Percentiles rank a stretch among this genome's conserved stretches.
phyloP scores from a whole-genome alignment of 202 grass and related monocot genomes.

The Musa balbisiana region DNA sequence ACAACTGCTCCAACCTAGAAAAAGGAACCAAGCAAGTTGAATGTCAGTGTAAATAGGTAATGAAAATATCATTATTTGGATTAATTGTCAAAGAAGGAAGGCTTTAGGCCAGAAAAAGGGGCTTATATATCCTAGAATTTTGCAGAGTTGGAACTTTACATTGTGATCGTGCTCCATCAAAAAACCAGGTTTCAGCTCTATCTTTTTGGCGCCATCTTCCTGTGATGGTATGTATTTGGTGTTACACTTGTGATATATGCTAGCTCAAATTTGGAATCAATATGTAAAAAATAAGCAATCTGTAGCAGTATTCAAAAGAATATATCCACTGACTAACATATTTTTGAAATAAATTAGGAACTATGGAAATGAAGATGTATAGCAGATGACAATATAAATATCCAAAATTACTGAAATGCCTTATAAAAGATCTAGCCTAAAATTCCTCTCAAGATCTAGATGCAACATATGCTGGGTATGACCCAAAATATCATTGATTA shows the following conservation, averaged over 20 bases:
- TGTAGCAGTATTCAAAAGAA: conserved; percentile 1
- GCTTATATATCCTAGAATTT: not conserved
- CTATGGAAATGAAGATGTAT: not conserved
- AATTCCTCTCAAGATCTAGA: not conserved
- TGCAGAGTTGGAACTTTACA: conserved; percentile 29
- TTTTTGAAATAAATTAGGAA: not conserved
- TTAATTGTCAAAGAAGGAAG: not conserved
- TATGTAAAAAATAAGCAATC: conserved; percentile 1
- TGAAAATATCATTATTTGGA: not conserved
- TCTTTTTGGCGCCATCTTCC: conserved; percentile 84
- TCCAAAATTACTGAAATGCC: not conserved
- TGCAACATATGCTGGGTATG: not conserved
- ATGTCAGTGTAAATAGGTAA: conserved; percentile 10
- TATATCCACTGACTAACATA: not conserved
- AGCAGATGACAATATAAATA: not conserved
- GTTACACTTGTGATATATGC: not conserved
- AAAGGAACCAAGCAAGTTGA: conserved; percentile 26
- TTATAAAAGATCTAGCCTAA: not conserved
- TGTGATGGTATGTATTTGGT: conserved; percentile 18
- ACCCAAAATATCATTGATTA: no score
- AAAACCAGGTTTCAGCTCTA: conserved; percentile 85
- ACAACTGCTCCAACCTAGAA: conserved; percentile 91
- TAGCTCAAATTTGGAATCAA: not conserved
- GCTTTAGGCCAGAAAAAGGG: not conserved
- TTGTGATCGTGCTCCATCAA: conserved; percentile 96